Evolutionary conservation across 108 stramenopile species (phyloP), one percentile per base, ranked within the genome.

Genomic region (Skeletonema menzelii): DNA sequence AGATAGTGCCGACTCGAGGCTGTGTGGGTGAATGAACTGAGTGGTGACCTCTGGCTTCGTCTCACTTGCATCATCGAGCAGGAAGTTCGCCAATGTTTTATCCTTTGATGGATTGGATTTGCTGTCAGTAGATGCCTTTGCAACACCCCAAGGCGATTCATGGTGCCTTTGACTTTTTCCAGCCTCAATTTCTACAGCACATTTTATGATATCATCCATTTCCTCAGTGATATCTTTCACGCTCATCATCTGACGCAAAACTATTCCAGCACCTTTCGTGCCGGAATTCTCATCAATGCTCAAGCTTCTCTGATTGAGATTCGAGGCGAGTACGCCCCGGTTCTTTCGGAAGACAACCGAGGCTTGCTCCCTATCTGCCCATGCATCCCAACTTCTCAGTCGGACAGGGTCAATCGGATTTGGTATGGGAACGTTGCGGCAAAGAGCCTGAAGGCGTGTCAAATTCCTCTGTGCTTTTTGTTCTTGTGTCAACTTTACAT

Each of bases 161-260:
- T 84, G 82, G 47, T 86, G 85, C 8, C 90, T 62, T 65, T 82
- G 84, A 35, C 86, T 82, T 77, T 87, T 89, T 12, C 80, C 88
- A 17, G 95, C 95, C 71, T 96, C 95, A 11, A 96, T 71, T 53
- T 96, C 95, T 5, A 96, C 86, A 22, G 95, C 92, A 37, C 85
- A 91, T 73, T 85, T 85, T 31, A 96, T 69, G n/a, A 93, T 81
- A 55, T 84, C 82, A 24, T 86, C 90, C 69, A 96, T 88, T 35
- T 90, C 84, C 2, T 67, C 73, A 19, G 67, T 49, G 59, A 91
- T 79, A 67, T 94, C 88, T 42, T 87, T 82, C 26, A 91, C 88
- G 66, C 88, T 90, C 53, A 96, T 65, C 89, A 96, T 93, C 47
- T 89, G 87, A 42, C 90, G 77, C 67, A 95, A 59, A 13, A 89